Conservation (phyloP, 2,329 filamentous ascomycete genomes). For the Lachnum nothofagi region DNA sequence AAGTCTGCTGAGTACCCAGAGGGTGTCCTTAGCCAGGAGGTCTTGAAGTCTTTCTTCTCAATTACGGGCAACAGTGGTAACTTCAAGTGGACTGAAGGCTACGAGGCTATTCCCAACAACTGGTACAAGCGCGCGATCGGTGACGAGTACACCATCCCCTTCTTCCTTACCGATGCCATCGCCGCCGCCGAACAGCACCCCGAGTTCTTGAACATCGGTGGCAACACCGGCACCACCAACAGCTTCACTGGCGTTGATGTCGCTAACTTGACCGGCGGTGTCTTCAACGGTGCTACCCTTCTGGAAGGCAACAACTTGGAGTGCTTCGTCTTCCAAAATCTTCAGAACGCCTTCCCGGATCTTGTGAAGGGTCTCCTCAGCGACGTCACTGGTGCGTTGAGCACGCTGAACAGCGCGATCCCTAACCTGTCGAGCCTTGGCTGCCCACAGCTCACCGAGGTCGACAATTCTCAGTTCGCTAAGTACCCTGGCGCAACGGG, state of each 20-base stretch:
- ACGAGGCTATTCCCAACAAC: slow-evolving; percentile 24
- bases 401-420: background rate
- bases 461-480: slow-evolving; percentile 1
- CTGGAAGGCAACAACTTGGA: slow-evolving; percentile 44
- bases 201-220: slow-evolving; percentile 36
- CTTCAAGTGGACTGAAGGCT: slow-evolving; percentile 11
- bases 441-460: slow-evolving; percentile 1
- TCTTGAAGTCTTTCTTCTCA: slow-evolving; percentile 31
- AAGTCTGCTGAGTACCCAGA: slow-evolving; percentile 24
- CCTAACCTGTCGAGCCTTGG: background rate
- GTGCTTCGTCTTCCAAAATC: slow-evolving; percentile 40
- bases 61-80: slow-evolving; percentile 21
- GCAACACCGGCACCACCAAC: slow-evolving; percentile 48
- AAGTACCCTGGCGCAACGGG: slow-evolving; percentile 1
- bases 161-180: slow-evolving; percentile 37
- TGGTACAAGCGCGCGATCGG: slow-evolving; percentile 26
- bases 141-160: slow-evolving; percentile 39
- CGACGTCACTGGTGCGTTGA: background rate
- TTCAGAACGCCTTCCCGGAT: slow-evolving; percentile 1
- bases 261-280: slow-evolving; percentile 34
- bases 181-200: slow-evolving; percentile 32
- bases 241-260: slow-evolving; percentile 45
- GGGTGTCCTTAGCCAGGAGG: slow-evolving; percentile 36
- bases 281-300: slow-evolving; percentile 40
- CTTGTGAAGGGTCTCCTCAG: background rate